Evolutionary conservation across 352 stramenopile genomes (phyloP), one percentile per base, ranked within the genome.

Genomic region (Phytophthora syringae): DNA sequence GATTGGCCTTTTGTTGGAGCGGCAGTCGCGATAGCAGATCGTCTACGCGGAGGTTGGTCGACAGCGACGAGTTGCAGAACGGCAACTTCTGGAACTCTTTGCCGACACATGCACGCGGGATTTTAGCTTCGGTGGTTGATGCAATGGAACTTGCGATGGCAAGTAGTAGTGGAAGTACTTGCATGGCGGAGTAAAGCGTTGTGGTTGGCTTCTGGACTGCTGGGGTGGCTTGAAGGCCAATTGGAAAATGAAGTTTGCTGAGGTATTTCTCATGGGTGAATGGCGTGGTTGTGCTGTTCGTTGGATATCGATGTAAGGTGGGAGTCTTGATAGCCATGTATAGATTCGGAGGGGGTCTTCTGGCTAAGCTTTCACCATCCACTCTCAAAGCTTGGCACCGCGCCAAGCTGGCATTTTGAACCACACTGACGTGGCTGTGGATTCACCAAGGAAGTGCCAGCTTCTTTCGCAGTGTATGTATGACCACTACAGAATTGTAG

Each of bases 11-110:
- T n/a, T 81, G 81, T 34, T 74, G 48, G 47, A 93, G 62, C 15
- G 77, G 72, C 20, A 98, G 59, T 4, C 76, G 75, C 22, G 50
- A 16, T 13, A 97, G 73, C 24, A 98, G 74, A 48, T 92, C 84
- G 7, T 89, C 62, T 5, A 97, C 82, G 32, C 92, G 81, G 28
- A 63, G 73, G 4, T 51, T 32, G 10, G 78, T 74, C 5, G 69
- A 57, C 36, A 96, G 55, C 20, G 67, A 82, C 45, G 72, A 43
- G 63, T 97, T 20, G 28, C 56, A 64, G 28, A 57, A 64, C 27
- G 83, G 72, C 1, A 89, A 48, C 22, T 73, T 48, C 15, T 48
- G 28, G 60, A 68, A 39, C 16, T 70, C 54, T 6, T 60, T 42
- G 11, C 64, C 59, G 3, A 61, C 22, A 21, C 83, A 92, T 0